Conservation (phyloP, 495 filamentous ascomycete species). For the Penicillium cataractarum region DNA sequence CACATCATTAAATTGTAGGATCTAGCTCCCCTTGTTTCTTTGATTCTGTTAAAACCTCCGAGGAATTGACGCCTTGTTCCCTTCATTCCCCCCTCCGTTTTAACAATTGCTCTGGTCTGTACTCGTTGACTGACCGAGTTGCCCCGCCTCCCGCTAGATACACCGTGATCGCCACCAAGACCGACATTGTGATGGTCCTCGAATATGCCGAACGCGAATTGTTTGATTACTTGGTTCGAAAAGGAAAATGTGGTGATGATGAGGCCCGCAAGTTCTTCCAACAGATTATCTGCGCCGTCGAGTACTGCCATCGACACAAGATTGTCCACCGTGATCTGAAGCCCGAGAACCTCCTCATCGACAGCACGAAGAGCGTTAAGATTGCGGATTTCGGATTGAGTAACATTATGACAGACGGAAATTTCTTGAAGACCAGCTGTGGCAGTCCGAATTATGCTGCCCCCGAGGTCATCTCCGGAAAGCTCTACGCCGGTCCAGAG, state of each 20-base stretch:
- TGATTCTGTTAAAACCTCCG: background rate
- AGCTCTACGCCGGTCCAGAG: constrained; percentile 95
- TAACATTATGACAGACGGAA: constrained; percentile 99
- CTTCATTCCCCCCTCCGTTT: background rate
- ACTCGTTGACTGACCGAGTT: constrained; percentile 12
- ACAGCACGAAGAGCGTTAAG: constrained; percentile 94
- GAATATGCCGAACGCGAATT: constrained; percentile 96
- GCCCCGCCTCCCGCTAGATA: constrained; percentile 57
- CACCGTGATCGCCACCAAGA: constrained; percentile 91
- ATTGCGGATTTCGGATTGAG: constrained; percentile 98
- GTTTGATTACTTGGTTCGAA: constrained; percentile 94
- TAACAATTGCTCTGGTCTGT: background rate
- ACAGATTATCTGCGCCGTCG: constrained; percentile 98
- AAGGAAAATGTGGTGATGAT: constrained; percentile 86
- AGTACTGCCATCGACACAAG: constrained; percentile 98
- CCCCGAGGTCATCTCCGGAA: constrained; percentile 96
- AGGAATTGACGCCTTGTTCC: background rate
- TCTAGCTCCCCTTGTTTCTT: background rate
- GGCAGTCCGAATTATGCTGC: constrained; percentile 98
- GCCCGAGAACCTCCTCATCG: constrained; percentile 93
- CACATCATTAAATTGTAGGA: constrained; percentile 98
- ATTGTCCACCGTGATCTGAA: constrained; percentile 98
- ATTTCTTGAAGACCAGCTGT: constrained; percentile 98
- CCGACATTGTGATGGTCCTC: constrained; percentile 98
- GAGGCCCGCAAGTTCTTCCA: constrained; percentile 96